A percentile compares a stretch with the other conserved stretches of the same genome.
Conservation (phyloP, 2,329 filamentous ascomycete species). For the Aspergillus sp. region DNA sequence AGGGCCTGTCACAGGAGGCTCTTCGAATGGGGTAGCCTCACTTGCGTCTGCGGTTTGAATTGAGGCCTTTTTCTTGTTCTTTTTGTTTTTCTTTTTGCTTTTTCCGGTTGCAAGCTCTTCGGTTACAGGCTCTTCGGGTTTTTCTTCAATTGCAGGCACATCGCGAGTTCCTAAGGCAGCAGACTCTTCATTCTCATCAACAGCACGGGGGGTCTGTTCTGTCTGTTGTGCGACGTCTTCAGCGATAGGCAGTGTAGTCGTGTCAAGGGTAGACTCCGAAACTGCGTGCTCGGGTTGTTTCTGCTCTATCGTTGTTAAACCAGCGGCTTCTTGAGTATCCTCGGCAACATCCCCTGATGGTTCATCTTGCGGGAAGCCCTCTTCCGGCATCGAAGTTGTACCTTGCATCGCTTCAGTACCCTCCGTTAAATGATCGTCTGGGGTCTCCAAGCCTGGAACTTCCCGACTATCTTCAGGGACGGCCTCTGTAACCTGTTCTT, state of each 20-base stretch:
- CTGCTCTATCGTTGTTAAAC: not conserved
- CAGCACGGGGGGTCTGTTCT: not conserved
- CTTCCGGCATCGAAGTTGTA: not conserved
- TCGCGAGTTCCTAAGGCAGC: not conserved
- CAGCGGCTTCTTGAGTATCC: not conserved
- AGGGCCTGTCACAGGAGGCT: not conserved
- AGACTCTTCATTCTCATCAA: not conserved
- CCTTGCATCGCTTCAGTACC: too few relatives aligned
- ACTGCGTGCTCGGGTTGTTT: not conserved
- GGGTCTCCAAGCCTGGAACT: not conserved
- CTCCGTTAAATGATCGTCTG: not conserved
- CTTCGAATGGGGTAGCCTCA: not conserved
- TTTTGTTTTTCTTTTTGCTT: constrained; percentile 29
- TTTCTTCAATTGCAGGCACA: not conserved
- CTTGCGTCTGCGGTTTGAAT: constrained; percentile 7
- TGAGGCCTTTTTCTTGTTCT: constrained; percentile 25
- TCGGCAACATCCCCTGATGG: not conserved
- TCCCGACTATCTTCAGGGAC: too few relatives aligned
- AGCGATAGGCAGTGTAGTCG: too few relatives aligned
- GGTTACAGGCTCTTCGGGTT: constrained; percentile 5
- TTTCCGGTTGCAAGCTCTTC: constrained; percentile 5
- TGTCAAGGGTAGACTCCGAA: not conserved
- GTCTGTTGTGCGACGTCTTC: not conserved
- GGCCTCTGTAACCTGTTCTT: too few relatives aligned
- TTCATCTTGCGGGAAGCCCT: not conserved